Conservation (phyloP, 345 rosid species). For the Capsella bursapastoris region DNA sequence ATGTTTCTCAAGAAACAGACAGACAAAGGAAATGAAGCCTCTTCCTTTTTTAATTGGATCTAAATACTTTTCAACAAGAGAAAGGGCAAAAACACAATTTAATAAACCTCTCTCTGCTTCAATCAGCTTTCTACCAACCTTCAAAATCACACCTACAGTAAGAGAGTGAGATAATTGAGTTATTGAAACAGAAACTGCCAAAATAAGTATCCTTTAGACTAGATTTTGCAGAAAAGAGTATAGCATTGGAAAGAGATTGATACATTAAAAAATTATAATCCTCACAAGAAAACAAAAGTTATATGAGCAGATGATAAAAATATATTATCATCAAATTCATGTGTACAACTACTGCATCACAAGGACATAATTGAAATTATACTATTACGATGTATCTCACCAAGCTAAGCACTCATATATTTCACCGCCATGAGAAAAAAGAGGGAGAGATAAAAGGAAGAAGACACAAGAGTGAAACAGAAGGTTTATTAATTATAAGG, state of each 20-base stretch:
- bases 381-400: slow-evolving; percentile 14
- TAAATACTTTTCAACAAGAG: slow-evolving; percentile 25
- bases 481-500: neutral
- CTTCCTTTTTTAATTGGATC: slow-evolving; percentile 39
- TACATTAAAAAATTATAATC: neutral
- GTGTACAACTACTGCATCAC: slow-evolving; percentile 9
- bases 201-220: slow-evolving; percentile 16
- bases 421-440: slow-evolving; percentile 35
- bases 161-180: slow-evolving; percentile 6
- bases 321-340: slow-evolving; percentile 3
- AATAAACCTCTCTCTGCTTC: slow-evolving; percentile 4
- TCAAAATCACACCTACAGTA: slow-evolving; percentile 44
- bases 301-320: neutral
- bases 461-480: slow-evolving; percentile 17
- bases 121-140: slow-evolving; percentile 20
- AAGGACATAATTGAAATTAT: neutral
- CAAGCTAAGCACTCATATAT: slow-evolving; percentile 33
- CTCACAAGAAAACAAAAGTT: neutral
- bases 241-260: neutral
- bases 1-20: slow-evolving; percentile 45
- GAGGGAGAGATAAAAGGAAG: slow-evolving; percentile 24
- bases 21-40: slow-evolving; percentile 16
- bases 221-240: slow-evolving; percentile 3
- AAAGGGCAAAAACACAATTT: slow-evolving; percentile 27
- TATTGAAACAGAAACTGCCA: slow-evolving; percentile 4